Conservation (phyloP, 441 rosid genomes). For the Bocquillonia castaneifolia region DNA sequence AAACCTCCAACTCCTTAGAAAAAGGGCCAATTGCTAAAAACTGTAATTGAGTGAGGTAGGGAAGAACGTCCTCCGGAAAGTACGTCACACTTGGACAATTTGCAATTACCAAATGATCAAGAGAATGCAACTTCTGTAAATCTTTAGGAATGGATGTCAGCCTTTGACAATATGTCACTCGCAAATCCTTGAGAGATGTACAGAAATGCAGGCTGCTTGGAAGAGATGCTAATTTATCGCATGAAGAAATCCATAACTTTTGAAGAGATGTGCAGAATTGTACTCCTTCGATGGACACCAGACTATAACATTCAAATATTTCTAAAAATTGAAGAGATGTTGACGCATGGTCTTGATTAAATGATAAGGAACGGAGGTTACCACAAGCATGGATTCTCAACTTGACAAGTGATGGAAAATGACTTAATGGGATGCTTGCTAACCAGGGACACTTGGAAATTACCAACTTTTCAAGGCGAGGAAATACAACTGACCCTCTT, state of each 20-base stretch:
- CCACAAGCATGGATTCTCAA: conserved; percentile 1
- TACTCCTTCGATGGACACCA: conserved; percentile 1
- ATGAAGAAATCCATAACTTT: background rate
- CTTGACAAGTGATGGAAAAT: conserved; percentile 9
- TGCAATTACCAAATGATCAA: background rate
- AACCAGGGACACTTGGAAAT: background rate
- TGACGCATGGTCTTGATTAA: background rate
- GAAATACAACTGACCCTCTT: conserved; percentile 11
- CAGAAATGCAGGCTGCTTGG: conserved; percentile 9
- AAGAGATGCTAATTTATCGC: background rate
- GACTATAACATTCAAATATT: background rate
- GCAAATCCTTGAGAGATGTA: conserved; percentile 12
- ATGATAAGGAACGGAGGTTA: background rate
- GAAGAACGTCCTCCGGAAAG: background rate
- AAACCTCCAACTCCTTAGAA: conserved; percentile 20
- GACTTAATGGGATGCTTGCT: conserved; percentile 1
- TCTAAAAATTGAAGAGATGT: conserved; percentile 13
- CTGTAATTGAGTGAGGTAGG: conserved; percentile 21
- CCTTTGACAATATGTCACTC: background rate
- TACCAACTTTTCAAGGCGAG: conserved; percentile 20
- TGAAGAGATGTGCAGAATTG: conserved; percentile 1
- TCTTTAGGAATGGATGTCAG: conserved; percentile 14
- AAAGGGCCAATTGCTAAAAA: conserved; percentile 13
- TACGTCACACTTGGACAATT: background rate
- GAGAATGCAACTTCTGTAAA: conserved; percentile 2